These are phyloP conservation scores for Plenodomus lindquistii DNA, from an alignment of 2,329 filamentous ascomycete species.

Conservation along the genomic window DNA sequence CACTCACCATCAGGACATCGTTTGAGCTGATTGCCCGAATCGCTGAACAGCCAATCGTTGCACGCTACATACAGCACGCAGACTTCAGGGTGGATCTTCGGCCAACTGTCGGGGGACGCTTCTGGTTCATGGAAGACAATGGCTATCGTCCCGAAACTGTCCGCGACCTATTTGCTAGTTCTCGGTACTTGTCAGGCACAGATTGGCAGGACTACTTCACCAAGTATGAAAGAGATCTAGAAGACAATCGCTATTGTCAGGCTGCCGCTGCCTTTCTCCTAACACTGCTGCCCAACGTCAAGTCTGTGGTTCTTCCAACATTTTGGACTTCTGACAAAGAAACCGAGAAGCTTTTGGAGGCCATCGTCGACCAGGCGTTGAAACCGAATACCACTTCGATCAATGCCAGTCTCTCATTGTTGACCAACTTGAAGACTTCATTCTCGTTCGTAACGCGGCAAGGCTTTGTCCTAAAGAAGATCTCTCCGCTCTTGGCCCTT, in stretches of 20 bases:
- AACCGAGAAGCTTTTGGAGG: constrained; percentile 15
- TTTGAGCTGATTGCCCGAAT: constrained; percentile 17
- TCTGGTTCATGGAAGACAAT: constrained; percentile 14
- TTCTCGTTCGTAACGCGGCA: constrained; percentile 10
- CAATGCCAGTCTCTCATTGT: constrained; percentile 15
- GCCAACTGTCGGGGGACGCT: constrained; percentile 4
- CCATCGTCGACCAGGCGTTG: constrained; percentile 12
- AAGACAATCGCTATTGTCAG: constrained; percentile 12
- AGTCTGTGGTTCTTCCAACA: constrained; percentile 11
- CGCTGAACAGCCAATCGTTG: constrained; percentile 17
- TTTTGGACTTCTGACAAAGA: constrained; percentile 10
- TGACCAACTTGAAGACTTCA: constrained; percentile 12
- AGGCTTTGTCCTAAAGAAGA: constrained; percentile 14
- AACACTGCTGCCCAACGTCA: constrained; percentile 15
- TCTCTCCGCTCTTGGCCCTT: constrained; percentile 17
- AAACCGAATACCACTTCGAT: constrained; percentile 12
- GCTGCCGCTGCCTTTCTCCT: constrained; percentile 12
- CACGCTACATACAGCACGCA: constrained; percentile 17
- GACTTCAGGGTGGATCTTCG: constrained; percentile 12
- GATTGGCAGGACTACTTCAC: constrained; percentile 8
- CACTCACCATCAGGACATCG: constrained; percentile 10
- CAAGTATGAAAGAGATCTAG: constrained; percentile 13
- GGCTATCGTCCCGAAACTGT: constrained; percentile 18
- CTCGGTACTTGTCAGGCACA: constrained; percentile 14
- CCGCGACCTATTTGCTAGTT: constrained; percentile 18